Conservation (phyloP, 2,329 filamentous ascomycete species). For the Colletotrichum eremochloae region DNA sequence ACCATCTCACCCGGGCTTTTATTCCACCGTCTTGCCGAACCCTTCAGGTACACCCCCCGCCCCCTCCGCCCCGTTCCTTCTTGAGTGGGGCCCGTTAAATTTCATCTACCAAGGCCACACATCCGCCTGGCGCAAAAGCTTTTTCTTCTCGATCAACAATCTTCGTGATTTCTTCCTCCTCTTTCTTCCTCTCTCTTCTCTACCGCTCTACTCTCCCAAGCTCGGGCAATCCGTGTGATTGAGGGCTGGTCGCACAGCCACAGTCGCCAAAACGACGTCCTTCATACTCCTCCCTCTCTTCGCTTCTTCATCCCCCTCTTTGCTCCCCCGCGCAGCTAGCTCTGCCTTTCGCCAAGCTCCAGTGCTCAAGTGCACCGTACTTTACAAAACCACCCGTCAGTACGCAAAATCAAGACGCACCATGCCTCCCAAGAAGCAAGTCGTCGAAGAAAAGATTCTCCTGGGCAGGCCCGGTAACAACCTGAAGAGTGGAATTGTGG, state of each 20-base stretch:
- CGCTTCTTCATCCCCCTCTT: conserved; percentile 65
- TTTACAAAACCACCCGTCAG: conserved; percentile 64
- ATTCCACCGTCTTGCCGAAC: conserved; percentile 30
- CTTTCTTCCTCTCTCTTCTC: conserved; percentile 28
- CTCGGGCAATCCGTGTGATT: conserved; percentile 45
- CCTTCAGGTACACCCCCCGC: conserved; percentile 11
- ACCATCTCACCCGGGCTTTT: conserved; percentile 18
- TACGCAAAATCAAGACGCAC: conserved; percentile 75
- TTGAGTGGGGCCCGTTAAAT: conserved; percentile 41
- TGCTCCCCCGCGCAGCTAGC: conserved; percentile 73
- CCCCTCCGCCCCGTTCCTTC: conserved; percentile 10
- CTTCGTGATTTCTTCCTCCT: conserved; percentile 35
- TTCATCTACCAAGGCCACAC: conserved; percentile 42
- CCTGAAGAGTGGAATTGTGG: conserved; percentile 98
- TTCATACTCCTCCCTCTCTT: conserved; percentile 58
- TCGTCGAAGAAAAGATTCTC: conserved; percentile 94
- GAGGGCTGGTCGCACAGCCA: conserved; percentile 59
- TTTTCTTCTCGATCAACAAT: conserved; percentile 45
- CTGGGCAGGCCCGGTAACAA: conserved; percentile 97
- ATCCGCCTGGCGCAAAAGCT: conserved; percentile 38
- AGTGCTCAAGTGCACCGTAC: conserved; percentile 64
- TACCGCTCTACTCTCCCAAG: conserved; percentile 32
- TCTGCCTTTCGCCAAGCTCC: conserved; percentile 70
- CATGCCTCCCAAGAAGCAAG: conserved; percentile 96
- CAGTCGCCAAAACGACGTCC: conserved; percentile 59